These are phyloP conservation scores for Bruguiera gymnorhiza DNA, from an alignment of 345 rosid genomes.

Conservation along the genomic window DNA sequence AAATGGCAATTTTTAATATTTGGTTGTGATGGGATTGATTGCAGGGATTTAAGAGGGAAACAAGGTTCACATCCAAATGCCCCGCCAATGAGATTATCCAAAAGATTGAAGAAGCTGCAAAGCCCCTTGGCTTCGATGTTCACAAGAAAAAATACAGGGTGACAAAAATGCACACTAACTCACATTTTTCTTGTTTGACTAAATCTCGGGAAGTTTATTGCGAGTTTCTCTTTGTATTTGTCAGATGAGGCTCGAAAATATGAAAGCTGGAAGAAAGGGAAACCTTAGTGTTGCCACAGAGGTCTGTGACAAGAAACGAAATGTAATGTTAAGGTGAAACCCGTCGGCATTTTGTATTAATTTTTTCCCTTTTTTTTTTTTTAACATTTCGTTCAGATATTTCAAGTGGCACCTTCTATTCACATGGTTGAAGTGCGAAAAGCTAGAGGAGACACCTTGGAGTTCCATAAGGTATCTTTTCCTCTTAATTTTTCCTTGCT, in stretches of 20 bases:
- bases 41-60: slow-evolving; percentile 84
- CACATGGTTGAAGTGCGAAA: slow-evolving; percentile 94
- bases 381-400: slow-evolving; percentile 44
- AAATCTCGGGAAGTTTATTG: background rate
- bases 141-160: slow-evolving; percentile 95
- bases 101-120: slow-evolving; percentile 86
- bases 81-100: slow-evolving; percentile 80
- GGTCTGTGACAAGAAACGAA: slow-evolving; percentile 37
- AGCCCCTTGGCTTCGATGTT: slow-evolving; percentile 91
- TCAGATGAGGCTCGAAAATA: slow-evolving; percentile 87
- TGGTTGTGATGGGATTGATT: slow-evolving; percentile 7
- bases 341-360: background rate
- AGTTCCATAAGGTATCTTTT: slow-evolving; percentile 70
- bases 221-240: slow-evolving; percentile 4
- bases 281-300: slow-evolving; percentile 84
- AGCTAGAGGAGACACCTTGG: slow-evolving; percentile 95
- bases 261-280: slow-evolving; percentile 92
- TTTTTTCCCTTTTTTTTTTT: background rate
- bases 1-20: background rate
- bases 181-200: background rate
- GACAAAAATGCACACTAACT: slow-evolving; percentile 5
- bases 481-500: background rate
- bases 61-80: slow-evolving; percentile 75
- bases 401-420: slow-evolving; percentile 93
- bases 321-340: background rate